These are phyloP conservation scores for Pisolithus tinctorius DNA, from an alignment of 768 basidiomycete species.

Conservation along the genomic window DNA sequence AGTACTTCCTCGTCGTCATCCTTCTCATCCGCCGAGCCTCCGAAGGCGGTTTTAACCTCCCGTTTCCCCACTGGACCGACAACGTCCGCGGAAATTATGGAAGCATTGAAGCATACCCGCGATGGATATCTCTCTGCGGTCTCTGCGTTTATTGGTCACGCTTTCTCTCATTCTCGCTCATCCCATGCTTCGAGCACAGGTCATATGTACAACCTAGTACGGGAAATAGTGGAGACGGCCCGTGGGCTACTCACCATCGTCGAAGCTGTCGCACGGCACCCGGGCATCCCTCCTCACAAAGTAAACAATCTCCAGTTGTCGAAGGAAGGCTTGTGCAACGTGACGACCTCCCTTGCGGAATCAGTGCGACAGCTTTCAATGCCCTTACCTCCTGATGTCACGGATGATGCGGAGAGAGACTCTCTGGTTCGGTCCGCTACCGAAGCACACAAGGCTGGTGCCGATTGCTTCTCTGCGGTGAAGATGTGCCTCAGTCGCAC, in stretches of 20 bases:
- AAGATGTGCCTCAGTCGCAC: constrained; percentile 72
- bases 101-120: constrained; percentile 75
- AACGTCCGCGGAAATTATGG: constrained; percentile 60
- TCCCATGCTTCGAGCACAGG: constrained; percentile 93
- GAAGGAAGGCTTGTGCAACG: constrained; percentile 78
- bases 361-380: constrained; percentile 74
- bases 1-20: constrained; percentile 70
- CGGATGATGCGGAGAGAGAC: constrained; percentile 80
- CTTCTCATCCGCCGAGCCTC: constrained; percentile 56
- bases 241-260: constrained; percentile 88
- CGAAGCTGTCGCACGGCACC: constrained; percentile 78
- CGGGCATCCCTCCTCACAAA: constrained; percentile 59
- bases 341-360: constrained; percentile 82
- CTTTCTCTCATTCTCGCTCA: constrained; percentile 83
- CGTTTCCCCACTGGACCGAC: constrained; percentile 69
- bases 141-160: constrained; percentile 96
- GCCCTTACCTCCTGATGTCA: constrained; percentile 36
- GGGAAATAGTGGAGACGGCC: constrained; percentile 90
- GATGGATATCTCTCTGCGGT: constrained; percentile 90
- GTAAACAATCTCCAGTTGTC: constrained; percentile 58
- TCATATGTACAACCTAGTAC: constrained; percentile 90
- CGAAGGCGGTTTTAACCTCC: constrained; percentile 37
- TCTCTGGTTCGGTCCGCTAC: constrained; percentile 80
- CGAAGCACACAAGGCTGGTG: constrained; percentile 76
- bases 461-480: constrained; percentile 83